Base-by-base conservation (phyloP, 1,284 basidiomycete genomes). In the Leccinum laetum region DNA sequence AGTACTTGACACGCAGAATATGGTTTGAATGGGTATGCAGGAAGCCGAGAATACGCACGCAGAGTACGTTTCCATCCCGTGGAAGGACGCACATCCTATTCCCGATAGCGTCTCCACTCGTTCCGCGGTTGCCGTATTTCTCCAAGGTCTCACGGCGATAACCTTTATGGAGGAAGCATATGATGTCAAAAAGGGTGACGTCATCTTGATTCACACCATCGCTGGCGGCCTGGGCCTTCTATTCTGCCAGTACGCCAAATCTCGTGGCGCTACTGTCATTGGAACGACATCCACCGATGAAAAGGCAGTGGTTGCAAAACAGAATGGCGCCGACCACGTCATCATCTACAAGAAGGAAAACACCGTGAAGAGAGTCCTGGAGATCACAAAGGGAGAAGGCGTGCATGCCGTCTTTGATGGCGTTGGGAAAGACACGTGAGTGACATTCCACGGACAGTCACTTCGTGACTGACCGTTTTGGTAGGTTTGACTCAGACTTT, bases 371-470 rank as follows among this genome's bases (percentile, higher is more conserved):
- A 84, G 89, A 65, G 90, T 94, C n/a, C 72, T 92, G 62, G 88
- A 91, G 71, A 81, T 97, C 63, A 96, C 95, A 0, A 86, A 86
- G 61, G 93, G 92, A 2, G 84, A 91, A 71, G 96, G 96, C 24
- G 92, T 95, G 8, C 84, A 96, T 70, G 96, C 86, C 10, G 85
- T 96, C 44, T 98, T 92, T 73, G 96, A 99, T 76, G 96, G 96
- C 55, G 95, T 99, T 26, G 97, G 97, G 9, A 95, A 92, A 79
- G 92, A 94, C 75, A 96, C 94, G 83, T 93, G 75, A 65, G 89
- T 82, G 39, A 8, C 6, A 18, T 35, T 2, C 13, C 0, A 3
- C 18, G 3, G 4, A 49, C 6, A 13, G 24, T 10, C 3, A 8
- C 49, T 52, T 44, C 18, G 7, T 29, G 58, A 35, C 59, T 60